Evolutionary conservation across 179 eudicot species (phyloP).

Genomic region (Drosera spatulata): DNA sequence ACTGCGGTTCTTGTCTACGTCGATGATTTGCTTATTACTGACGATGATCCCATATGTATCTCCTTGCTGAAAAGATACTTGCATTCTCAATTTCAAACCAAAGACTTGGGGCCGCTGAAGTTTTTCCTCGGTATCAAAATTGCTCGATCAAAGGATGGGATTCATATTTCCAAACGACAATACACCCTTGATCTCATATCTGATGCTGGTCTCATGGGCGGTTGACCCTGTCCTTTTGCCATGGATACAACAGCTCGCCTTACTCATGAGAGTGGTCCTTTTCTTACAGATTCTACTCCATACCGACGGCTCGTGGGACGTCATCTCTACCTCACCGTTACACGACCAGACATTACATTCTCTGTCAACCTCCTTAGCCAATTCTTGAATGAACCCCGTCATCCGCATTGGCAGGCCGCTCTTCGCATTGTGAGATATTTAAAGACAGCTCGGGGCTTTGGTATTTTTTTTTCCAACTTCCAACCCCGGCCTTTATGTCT

Average conservation of each 20-base stretch:
- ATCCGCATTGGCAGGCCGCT: too few species aligned
- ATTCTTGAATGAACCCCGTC: too few species aligned
- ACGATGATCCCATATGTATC: not conserved
- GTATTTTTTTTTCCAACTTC: not conserved
- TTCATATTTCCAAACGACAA: too few species aligned
- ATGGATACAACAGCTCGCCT: too few species aligned
- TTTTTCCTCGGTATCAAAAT: not conserved
- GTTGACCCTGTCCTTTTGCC: too few species aligned
- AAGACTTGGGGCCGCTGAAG: not conserved
- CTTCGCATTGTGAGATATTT: too few species aligned
- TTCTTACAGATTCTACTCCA: not conserved
- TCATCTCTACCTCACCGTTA: not conserved
- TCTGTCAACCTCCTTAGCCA: too few species aligned
- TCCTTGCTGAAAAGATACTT: not conserved
- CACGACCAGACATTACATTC: too few species aligned
- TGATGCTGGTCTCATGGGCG: not conserved
- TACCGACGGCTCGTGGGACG: not conserved
- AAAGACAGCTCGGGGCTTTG: not conserved
- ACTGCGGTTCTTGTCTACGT: not conserved
- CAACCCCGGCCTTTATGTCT: too few species aligned
- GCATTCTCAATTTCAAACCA: not conserved
- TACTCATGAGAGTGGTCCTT: too few species aligned
- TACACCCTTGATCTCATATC: too few species aligned
- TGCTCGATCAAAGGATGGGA: not conserved
- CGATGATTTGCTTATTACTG: not conserved